phyloP scores from a whole-genome alignment of 2,329 filamentous ascomycete species.

The Aulographum hederae region DNA sequence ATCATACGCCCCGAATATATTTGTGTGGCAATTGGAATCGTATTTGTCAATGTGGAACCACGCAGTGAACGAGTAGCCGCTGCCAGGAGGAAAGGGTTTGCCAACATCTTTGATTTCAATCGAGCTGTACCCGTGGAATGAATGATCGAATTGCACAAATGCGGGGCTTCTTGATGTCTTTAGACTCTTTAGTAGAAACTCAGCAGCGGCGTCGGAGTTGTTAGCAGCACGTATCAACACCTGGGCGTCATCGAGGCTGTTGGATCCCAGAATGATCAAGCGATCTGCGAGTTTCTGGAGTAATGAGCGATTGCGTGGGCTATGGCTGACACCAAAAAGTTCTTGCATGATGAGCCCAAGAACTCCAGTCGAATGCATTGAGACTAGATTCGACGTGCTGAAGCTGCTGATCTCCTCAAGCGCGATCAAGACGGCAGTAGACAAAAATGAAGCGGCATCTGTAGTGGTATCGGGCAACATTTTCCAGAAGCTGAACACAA shows the following conservation, averaged over 20 bases:
- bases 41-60: conserved; percentile 85
- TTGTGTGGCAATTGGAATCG: conserved; percentile 73
- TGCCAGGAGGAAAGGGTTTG: conserved; percentile 59
- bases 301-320: too few species aligned
- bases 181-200: conserved; percentile 59
- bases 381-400: conserved; percentile 19
- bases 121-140: conserved; percentile 70
- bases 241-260: conserved; percentile 65
- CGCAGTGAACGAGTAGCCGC: conserved; percentile 75
- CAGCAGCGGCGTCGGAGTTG: conserved; percentile 32
- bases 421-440: conserved; percentile 17
- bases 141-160: conserved; percentile 87
- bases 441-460: too few species aligned
- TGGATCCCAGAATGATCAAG: conserved; percentile 59
- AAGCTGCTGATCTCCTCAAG: conserved; percentile 15
- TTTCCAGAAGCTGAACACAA: conserved; percentile 20
- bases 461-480: conserved; percentile 12
- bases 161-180: conserved; percentile 59
- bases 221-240: conserved; percentile 46
- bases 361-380: conserved; percentile 30
- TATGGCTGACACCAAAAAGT: too few species aligned
- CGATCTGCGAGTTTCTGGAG: conserved; percentile 54
- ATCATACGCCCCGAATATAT: conserved; percentile 90
- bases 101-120: conserved; percentile 80
- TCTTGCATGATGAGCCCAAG: too few species aligned